Conservation (phyloP, 2,329 filamentous ascomycete genomes). For the Podosphaera leucotricha region DNA sequence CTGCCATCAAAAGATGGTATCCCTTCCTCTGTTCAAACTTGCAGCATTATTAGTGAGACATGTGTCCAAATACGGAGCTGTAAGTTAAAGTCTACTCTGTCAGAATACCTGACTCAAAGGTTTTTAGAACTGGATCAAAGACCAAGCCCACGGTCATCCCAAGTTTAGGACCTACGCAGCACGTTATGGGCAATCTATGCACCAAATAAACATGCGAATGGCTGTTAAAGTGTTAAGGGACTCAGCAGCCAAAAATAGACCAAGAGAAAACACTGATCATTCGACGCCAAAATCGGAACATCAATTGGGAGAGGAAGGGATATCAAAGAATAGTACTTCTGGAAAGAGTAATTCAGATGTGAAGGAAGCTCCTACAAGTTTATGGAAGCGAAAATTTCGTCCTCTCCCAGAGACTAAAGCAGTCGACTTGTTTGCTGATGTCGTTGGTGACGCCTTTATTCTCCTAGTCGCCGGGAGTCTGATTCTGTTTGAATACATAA, state of each 20-base stretch:
- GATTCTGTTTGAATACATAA: constrained; percentile 38
- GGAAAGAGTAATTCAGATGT: constrained; percentile 17
- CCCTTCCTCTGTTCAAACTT: constrained; percentile 43
- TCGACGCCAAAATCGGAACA: constrained; percentile 43
- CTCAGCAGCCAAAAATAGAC: constrained; percentile 29
- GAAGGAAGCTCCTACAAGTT: constrained; percentile 20
- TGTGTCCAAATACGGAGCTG: constrained; percentile 45
- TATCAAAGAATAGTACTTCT: constrained; percentile 16
- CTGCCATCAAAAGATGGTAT: constrained; percentile 26
- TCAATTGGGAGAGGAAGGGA: constrained; percentile 30
- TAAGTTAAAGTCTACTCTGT: constrained; percentile 18
- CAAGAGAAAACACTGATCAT: constrained; percentile 36
- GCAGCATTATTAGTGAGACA: constrained; percentile 39
- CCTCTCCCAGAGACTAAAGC: constrained; percentile 39
- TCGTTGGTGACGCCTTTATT: constrained; percentile 39
- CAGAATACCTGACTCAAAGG: neutral
- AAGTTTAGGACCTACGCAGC: constrained; percentile 36
- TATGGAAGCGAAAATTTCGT: constrained; percentile 39
- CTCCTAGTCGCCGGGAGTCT: constrained; percentile 31
- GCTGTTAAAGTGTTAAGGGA: constrained; percentile 36
- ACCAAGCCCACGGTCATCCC: constrained; percentile 39
- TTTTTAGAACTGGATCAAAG: constrained; percentile 37
- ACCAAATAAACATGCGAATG: constrained; percentile 43
- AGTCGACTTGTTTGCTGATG: constrained; percentile 42
- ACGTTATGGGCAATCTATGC: constrained; percentile 36